Conservation (phyloP, 2,329 filamentous ascomycete species). For the Tolypocladium endophyticum region DNA sequence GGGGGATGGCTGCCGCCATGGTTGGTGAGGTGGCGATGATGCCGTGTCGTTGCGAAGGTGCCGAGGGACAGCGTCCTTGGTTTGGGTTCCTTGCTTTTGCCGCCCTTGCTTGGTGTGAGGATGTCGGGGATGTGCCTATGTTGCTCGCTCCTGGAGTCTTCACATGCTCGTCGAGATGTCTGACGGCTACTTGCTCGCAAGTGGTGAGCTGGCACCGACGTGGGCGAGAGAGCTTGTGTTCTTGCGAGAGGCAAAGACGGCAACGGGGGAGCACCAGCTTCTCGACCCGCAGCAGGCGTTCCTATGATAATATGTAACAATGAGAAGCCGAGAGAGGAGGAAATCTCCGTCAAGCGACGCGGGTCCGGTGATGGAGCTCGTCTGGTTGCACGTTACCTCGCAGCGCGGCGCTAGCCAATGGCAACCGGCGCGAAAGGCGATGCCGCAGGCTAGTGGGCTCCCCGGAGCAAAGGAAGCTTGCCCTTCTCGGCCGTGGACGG, state of each 20-base stretch:
- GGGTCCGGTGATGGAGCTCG: not conserved
- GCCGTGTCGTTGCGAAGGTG: not conserved
- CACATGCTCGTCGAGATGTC: conserved; percentile 1
- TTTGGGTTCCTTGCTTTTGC: not conserved
- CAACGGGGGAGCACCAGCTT: not conserved
- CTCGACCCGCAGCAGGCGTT: not conserved
- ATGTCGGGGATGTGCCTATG: not conserved
- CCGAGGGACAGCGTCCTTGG: not conserved
- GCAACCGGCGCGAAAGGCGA: not conserved
- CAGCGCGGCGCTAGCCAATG: not conserved
- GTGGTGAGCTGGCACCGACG: not conserved
- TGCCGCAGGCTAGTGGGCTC: not conserved
- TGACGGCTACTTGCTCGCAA: not conserved
- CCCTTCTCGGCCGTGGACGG: not conserved
- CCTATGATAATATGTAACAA: not conserved
- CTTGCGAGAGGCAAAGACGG: not conserved
- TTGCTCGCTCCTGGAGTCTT: not conserved
- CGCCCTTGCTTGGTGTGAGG: not conserved
- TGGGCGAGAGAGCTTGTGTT: not conserved
- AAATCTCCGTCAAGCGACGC: conserved; percentile 5
- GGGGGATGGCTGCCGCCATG: conserved; percentile 22
- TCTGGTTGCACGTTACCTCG: not conserved
- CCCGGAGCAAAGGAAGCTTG: conserved; percentile 9
- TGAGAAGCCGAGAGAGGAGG: not conserved
- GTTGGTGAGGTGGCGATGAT: conserved; percentile 1